Base-by-base conservation (phyloP, 768 basidiomycete species). In the Strobilomyces confusus region DNA sequence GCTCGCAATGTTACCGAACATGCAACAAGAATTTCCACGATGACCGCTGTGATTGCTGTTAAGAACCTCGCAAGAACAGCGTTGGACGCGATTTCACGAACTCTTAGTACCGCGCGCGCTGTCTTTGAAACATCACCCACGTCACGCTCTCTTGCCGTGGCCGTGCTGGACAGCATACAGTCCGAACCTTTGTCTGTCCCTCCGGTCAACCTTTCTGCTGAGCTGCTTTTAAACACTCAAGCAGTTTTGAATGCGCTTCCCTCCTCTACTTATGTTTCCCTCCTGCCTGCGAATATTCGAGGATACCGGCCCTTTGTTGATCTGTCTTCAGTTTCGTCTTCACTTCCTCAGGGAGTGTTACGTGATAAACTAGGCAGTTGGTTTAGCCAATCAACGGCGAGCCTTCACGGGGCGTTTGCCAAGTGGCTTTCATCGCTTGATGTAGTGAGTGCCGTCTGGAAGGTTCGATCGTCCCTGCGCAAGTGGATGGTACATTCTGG, bases 251-350 rank as follows among this genome's bases (percentile, higher is more conserved):
- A 78, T 23, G 77, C 78, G 9, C 77, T 95, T 22, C 92, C 92
- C 0, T 93, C 94, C 0, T 87, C 92, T 0, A 82, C 87, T 23
- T 89, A 93, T 58, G 83, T 94, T 56, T 79, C 84, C 15, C 78
- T 91, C 49, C 78, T 98, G 0, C 92, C 93, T 0, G 63, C 75
- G 1, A 79, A 75, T 54, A 79, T 98, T 55, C 80, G 79, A 58
- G 77, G 80, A 5, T 97, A 94, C 69, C 89, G 85, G 61, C 94
- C 94, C 9, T 95, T 90, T 67, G 80, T 95, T 55, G 87, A 93
- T 61, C 71, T 85, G 7, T 72, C 76, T 9, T 83, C 89, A 1
- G 67, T 81, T 0, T 80, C 82, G 4, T 76, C 83, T 17, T 73
- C 75, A 3, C 68, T 85, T 22, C 67, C 79, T 4, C 74, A 73